Evolutionary conservation across 768 basidiomycete species (phyloP), one percentile per base, ranked within the genome.

Genomic region (Mycena chlorophos): DNA sequence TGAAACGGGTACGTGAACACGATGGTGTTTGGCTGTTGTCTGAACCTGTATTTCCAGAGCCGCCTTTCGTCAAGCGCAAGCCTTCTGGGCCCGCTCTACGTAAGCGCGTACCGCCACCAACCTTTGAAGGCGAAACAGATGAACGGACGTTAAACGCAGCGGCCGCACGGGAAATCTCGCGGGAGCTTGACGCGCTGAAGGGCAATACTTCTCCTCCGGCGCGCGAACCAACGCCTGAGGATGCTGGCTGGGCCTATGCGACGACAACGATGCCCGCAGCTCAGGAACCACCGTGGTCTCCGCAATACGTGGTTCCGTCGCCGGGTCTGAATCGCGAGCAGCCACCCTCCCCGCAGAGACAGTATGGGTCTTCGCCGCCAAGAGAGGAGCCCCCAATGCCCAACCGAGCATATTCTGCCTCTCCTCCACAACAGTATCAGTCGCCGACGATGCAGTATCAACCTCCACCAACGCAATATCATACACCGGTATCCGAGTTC

Each of bases 91-190:
- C 53, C 19, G 47, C 55, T 14, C 22, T 49, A 51, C 22, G 23
- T 29, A 12, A 38, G 52, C 68, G 65, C 19, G 65, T 80, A 3
- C 75, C 78, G 19, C 74, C 79, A 1, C 76, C 78, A 5, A 25
- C 69, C 13, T 49, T 75, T 25, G 70, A 70, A 29, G 58, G 70
- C 16, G 72, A 78, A 28, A 75, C 78, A 6, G 80, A 85, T 12
- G 85, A 87, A 59, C 71, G 68, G 3, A 75, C 74, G n/a, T 75
- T 81, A 26, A 82, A 86, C 60, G 83, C 81, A 1, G 88, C 87
- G 17, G 87, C 85, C 25, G 87, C 87, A 4, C 78, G 83, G 17
- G 87, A 87, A 66, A 77, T 91, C 1, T 79, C 79, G 13, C 78
- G 81, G 13, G 89, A 88, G 64, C 62, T 89, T 47, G 84, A 87